These are phyloP conservation scores for Colletotrichum paranaense DNA, from an alignment of 2,329 filamentous ascomycete genomes.

Conservation along the genomic window DNA sequence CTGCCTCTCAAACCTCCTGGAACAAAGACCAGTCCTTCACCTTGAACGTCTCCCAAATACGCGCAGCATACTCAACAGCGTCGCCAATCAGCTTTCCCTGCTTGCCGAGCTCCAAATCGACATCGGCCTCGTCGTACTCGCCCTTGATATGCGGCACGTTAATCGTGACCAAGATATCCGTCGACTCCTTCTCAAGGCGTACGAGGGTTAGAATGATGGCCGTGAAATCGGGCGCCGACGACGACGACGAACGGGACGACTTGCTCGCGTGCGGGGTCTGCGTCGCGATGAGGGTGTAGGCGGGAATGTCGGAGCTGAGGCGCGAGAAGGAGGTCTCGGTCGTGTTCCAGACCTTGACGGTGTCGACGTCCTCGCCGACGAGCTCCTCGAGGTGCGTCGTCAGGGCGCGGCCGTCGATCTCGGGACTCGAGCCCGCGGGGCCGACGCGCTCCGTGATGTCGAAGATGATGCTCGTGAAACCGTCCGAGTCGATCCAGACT, in stretches of 20 bases:
- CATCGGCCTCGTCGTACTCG: slow-evolving; percentile 78
- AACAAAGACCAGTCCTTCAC: slow-evolving; percentile 87
- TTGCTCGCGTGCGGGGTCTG: slow-evolving; percentile 55
- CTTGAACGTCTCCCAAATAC: slow-evolving; percentile 78
- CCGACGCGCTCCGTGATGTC: slow-evolving; percentile 89
- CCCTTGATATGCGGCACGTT: slow-evolving; percentile 88
- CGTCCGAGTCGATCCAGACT: slow-evolving; percentile 86
- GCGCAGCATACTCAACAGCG: slow-evolving; percentile 73
- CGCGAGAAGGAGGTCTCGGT: slow-evolving; percentile 69
- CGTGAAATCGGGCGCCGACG: slow-evolving; percentile 70
- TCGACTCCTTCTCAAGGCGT: slow-evolving; percentile 77
- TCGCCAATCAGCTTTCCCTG: slow-evolving; percentile 76
- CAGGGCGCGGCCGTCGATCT: slow-evolving; percentile 77
- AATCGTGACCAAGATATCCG: slow-evolving; percentile 86
- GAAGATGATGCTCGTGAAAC: slow-evolving; percentile 88
- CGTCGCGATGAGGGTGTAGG: slow-evolving; percentile 78
- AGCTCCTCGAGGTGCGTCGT: slow-evolving; percentile 77
- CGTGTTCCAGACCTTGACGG: slow-evolving; percentile 74
- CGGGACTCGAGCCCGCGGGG: slow-evolving; percentile 60
- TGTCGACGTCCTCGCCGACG: slow-evolving; percentile 71
- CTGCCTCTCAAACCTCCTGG: slow-evolving; percentile 47
- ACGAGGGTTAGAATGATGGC: slow-evolving; percentile 83
- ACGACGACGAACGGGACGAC: slow-evolving; percentile 38
- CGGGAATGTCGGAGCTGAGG: slow-evolving; percentile 65
- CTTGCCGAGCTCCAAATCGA: slow-evolving; percentile 74